Evolutionary conservation across 305 asterid species (phyloP), one percentile per base, ranked within the genome.

Genomic region (Caryopteris hybrid): DNA sequence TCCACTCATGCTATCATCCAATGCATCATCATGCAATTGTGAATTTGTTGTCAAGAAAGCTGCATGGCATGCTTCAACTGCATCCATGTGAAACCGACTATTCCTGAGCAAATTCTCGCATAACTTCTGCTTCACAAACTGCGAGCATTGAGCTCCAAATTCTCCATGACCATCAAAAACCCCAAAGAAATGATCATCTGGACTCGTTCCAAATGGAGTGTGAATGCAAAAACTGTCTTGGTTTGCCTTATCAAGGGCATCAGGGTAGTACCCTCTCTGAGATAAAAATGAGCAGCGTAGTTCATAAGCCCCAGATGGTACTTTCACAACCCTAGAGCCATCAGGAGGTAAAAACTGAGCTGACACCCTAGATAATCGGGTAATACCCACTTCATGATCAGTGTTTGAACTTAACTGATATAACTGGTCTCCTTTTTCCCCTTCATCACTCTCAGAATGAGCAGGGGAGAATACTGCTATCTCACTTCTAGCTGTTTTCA

Each of bases 161-260:
- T 93, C 99, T 12, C 99, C 99, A 67, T 93, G 99, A 6, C 99
- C 99, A 71, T 93, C 97, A 77, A 93, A 93, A 71, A 93, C 99
- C 47, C 99, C 99, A 60, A 93, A 93, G 74, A 93, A 87, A 81
- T 93, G 85, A 71, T 88, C 96, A 41, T 88, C 88, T 13, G 67
- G 82, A 42, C 81, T 84, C 11, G 87, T 73, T 72, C 99, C 99
- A 73, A 93, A 90, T 2, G 99, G 97, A 61, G 96, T 88, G 66
- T 88, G 96, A 68, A 93, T 87, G 84, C 95, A 90, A 64, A 88
- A 93, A 83, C 97, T 93, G 69, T 93, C 99, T 70, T 93, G 99
- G 83, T 93, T 93, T 52, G 94, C 92, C 76, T 93, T 93, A 79
- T 93, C 97, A 55, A 93, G 94, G 14, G 96, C 96, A 85, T 93